These are phyloP conservation scores for Phellinidium pouzarii DNA, from an alignment of 1,284 basidiomycete species.

Conservation along the genomic window DNA sequence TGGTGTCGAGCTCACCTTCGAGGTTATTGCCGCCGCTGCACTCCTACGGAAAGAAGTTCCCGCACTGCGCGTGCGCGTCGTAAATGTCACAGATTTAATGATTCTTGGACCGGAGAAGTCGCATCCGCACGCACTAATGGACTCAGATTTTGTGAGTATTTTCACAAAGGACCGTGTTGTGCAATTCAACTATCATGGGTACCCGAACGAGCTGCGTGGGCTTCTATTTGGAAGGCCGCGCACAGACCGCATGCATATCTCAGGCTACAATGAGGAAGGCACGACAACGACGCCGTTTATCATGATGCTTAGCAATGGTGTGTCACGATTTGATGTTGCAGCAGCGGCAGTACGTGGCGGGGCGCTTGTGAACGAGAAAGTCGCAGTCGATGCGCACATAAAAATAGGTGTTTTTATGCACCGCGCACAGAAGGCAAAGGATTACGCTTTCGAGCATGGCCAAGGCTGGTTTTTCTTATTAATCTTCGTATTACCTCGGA, in stretches of 20 bases:
- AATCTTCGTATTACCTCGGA: background rate
- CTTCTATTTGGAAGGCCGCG: constrained; percentile 52
- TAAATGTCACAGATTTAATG: constrained; percentile 81
- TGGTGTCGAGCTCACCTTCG: constrained; percentile 71
- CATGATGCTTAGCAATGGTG: constrained; percentile 67
- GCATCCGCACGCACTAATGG: constrained; percentile 73
- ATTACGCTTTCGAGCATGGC: constrained; percentile 50
- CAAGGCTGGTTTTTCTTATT: constrained; percentile 33
- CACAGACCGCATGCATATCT: constrained; percentile 44
- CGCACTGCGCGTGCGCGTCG: constrained; percentile 66
- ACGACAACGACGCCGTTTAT: constrained; percentile 25
- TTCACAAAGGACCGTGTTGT: constrained; percentile 68
- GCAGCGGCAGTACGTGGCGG: constrained; percentile 49
- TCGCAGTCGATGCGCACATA: constrained; percentile 48
- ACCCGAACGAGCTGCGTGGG: constrained; percentile 60
- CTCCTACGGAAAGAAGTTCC: constrained; percentile 60
- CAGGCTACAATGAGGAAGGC: constrained; percentile 62
- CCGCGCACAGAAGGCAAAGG: constrained; percentile 44
- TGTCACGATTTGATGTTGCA: constrained; percentile 60
- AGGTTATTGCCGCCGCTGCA: constrained; percentile 71
- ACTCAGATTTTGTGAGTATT: constrained; percentile 57
- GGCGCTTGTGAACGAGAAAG: constrained; percentile 41
- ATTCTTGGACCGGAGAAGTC: constrained; percentile 58
- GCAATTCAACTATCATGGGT: constrained; percentile 84
- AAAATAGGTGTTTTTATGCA: constrained; percentile 48